Evolutionary conservation across 371 early-diverging fungal genomes (phyloP).

Genomic region (Blakeslea trispora): DNA sequence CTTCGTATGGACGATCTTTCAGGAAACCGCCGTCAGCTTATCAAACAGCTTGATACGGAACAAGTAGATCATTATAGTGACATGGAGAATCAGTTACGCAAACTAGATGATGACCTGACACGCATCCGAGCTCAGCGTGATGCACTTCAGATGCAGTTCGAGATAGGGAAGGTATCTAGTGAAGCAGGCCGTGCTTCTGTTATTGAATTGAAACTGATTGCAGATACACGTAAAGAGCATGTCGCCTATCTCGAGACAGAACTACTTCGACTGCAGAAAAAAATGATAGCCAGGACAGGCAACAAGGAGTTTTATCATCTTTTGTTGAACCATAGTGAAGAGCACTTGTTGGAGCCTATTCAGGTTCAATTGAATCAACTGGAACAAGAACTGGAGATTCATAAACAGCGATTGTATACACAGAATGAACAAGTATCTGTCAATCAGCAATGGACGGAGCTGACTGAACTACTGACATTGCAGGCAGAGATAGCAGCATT

Average conservation of each 20-base stretch:
- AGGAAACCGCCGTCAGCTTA: constrained; percentile 23
- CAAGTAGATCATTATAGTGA: constrained; percentile 29
- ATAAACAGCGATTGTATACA: neutral
- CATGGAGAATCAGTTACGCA: constrained; percentile 69
- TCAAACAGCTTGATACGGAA: constrained; percentile 32
- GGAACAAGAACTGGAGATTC: constrained; percentile 13
- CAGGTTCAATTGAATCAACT: constrained; percentile 17
- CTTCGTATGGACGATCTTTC: constrained; percentile 20
- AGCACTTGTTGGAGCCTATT: constrained; percentile 13
- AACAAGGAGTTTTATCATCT: constrained; percentile 20
- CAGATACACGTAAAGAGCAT: constrained; percentile 37
- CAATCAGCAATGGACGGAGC: constrained; percentile 7
- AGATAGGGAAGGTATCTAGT: constrained; percentile 26
- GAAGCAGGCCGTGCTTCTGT: constrained; percentile 23
- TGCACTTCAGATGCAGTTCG: constrained; percentile 28
- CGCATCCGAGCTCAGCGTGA: constrained; percentile 76
- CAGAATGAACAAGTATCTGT: constrained; percentile 8
- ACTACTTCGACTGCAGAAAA: constrained; percentile 19
- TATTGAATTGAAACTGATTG: constrained; percentile 22
- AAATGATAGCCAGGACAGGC: constrained; percentile 22
- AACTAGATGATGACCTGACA: constrained; percentile 75
- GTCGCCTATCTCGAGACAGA: constrained; percentile 23
- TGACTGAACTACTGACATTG: constrained; percentile 12
- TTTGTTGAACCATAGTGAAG: constrained; percentile 14
- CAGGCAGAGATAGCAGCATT: constrained; percentile 19